Percentiles rank a stretch among this genome's conserved stretches.
Conservation (phyloP, 2,329 filamentous ascomycete genomes). For the Venturia pyrina region DNA sequence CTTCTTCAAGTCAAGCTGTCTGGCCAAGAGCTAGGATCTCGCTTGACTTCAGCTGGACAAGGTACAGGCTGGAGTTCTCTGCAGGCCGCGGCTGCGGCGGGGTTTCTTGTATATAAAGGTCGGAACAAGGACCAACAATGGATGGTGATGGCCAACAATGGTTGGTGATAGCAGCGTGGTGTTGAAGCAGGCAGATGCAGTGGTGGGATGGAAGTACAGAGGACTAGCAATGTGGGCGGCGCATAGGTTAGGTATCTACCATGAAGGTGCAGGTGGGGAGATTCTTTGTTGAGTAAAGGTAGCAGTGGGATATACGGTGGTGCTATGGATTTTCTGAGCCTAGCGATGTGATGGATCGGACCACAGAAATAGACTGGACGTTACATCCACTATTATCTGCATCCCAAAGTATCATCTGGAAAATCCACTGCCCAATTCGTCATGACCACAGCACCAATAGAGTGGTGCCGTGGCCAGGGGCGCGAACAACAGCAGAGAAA, state of each 20-base stretch:
- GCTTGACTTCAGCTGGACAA: slow-evolving; percentile 1
- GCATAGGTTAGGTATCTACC: not conserved
- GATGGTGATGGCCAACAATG: not conserved
- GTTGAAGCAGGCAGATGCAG: not conserved
- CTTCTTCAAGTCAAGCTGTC: not conserved
- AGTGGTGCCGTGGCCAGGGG: not conserved
- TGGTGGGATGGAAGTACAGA: not conserved
- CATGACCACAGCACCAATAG: slow-evolving; percentile 1
- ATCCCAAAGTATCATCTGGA: not conserved
- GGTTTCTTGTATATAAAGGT: not conserved
- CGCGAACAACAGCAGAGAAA: not conserved
- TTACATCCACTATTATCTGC: not conserved
- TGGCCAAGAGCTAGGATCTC: not conserved
- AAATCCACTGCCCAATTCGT: slow-evolving; percentile 2
- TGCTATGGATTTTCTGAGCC: not conserved
- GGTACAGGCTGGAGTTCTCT: not conserved
- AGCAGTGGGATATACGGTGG: not conserved
- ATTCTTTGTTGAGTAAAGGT: not conserved
- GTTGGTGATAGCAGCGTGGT: not conserved
- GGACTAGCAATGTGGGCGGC: not conserved
- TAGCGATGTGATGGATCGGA: not conserved
- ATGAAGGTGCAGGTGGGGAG: not conserved
- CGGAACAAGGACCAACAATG: not conserved
- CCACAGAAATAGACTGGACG: not conserved
- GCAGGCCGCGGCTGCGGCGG: not conserved